Evolutionary conservation across 169 alveolate species (phyloP).

Genomic region (Eimeria necatrix): DNA sequence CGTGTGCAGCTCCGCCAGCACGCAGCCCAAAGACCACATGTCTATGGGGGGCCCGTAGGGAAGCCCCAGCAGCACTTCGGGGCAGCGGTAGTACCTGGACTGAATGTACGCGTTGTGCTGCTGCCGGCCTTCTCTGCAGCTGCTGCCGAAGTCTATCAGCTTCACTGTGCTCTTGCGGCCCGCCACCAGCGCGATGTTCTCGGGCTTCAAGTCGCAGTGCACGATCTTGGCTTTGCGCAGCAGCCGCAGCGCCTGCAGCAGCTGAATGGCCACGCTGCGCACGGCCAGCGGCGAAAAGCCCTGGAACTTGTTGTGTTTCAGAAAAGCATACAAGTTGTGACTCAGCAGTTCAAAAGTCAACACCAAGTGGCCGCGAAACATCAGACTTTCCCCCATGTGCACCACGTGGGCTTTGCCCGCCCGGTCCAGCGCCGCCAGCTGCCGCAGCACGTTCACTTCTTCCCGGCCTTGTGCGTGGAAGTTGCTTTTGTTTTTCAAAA

Average conservation of each 20-base stretch:
- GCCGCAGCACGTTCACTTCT: slow-evolving; percentile 59
- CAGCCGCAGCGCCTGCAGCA: slow-evolving; percentile 88
- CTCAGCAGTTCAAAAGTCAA: slow-evolving; percentile 95
- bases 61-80: slow-evolving; percentile 98
- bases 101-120: slow-evolving; percentile 95
- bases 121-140: slow-evolving; percentile 95
- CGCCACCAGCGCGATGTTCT: slow-evolving; percentile 91
- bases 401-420: slow-evolving; percentile 59
- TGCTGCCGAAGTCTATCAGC: slow-evolving; percentile 98
- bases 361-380: slow-evolving; percentile 94
- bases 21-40: slow-evolving; percentile 99
- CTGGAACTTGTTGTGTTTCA: slow-evolving; percentile 25
- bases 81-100: slow-evolving; percentile 98
- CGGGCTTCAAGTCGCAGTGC: slow-evolving; percentile 97
- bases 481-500: slow-evolving; percentile 90
- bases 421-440: slow-evolving; percentile 5
- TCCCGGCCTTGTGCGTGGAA: slow-evolving; percentile 88
- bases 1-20: slow-evolving; percentile 96
- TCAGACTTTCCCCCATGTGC: slow-evolving; percentile 48
- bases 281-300: slow-evolving; percentile 76
- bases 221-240: slow-evolving; percentile 89
- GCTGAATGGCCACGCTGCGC: slow-evolving; percentile 85
- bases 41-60: slow-evolving; percentile 98
- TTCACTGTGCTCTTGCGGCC: slow-evolving; percentile 86
- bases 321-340: slow-evolving; percentile 84